Percentiles rank a stretch among this genome's conserved stretches.
phyloP scores from a whole-genome alignment of 257 asterid genomes.

The Gynochthodes officinalis region DNA sequence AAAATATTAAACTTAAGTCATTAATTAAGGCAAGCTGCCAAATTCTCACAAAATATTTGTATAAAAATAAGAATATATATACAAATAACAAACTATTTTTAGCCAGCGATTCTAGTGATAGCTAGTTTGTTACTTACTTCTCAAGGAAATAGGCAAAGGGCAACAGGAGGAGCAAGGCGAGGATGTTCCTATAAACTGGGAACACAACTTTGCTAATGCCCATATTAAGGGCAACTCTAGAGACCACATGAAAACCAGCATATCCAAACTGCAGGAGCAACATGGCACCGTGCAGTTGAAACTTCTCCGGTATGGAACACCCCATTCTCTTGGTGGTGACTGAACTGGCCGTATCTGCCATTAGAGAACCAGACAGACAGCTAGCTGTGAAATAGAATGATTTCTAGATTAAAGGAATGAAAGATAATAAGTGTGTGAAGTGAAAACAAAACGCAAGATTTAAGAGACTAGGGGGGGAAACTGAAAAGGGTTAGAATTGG shows the following conservation, averaged over 20 bases:
- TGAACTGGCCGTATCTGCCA: conserved; percentile 68
- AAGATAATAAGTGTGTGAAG: background rate
- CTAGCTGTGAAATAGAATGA: background rate
- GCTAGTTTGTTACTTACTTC: conserved; percentile 38
- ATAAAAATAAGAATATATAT: background rate
- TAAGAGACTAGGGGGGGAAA: background rate
- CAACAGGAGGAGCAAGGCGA: conserved; percentile 83
- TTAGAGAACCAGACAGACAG: conserved; percentile 9
- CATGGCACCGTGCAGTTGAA: conserved; percentile 87
- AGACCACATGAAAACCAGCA: conserved; percentile 96
- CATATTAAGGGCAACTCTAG: conserved; percentile 94
- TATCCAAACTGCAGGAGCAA: conserved; percentile 88
- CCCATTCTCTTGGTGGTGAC: conserved; percentile 40
- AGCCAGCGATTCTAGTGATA: no score
- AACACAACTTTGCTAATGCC: conserved; percentile 98
- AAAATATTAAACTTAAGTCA: background rate
- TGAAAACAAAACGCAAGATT: no score
- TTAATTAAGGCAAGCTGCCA: background rate
- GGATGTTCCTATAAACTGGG: conserved; percentile 87
- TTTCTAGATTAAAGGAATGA: background rate
- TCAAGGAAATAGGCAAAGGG: conserved; percentile 98
- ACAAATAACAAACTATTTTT: no score
- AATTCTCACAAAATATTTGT: background rate
- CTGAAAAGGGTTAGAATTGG: conserved; percentile 4
- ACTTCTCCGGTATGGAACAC: conserved; percentile 75